Base-by-base conservation (phyloP, 2,329 filamentous ascomycete genomes). In the Aspergillus tubingensis region DNA sequence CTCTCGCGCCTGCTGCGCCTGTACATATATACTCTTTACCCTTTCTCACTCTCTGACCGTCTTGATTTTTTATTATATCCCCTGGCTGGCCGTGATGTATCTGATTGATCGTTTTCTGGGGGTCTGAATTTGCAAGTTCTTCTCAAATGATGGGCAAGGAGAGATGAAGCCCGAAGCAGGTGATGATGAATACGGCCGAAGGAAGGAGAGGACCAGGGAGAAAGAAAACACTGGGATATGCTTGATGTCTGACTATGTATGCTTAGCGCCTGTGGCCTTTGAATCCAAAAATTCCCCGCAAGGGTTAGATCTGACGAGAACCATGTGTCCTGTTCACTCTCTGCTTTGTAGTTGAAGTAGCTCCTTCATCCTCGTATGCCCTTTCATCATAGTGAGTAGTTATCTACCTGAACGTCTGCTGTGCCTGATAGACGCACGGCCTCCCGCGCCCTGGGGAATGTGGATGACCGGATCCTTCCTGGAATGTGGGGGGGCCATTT, bases 81-180 rank as follows among this genome's bases (percentile, higher is more conserved):
- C 54, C 58, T 63, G 58, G 54, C 48, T 63, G 66, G 54, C 61
- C 61, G 62, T 62, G 65, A 62, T 63, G 58, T 62, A 59, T 58
- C 50, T 63, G 54, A 57, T 65, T 65, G 57, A 38, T 61, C 49
- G 13, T 53, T 57, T 60, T 58, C 57, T 55, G 55, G 41, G 58
- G 60, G 53, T 48, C 48, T 15, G 17, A 44, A 27, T 51, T 58
- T 60, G 30, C 54, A 50, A 23, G 59, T 55, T 50, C 57, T 39
- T 47, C 61, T 52, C 44, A 21, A 36, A 41, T 36, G 49, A 50
- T 8, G 27, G 47, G 25, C 47, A 50, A 19, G 47, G 47, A n/a
- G 47, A 19, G 47, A 30, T 8, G 47, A 25, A 56, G 43, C 48
- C 23, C 44, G 49, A 59, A 52, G 59, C 54, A 56, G 38, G 36